Evolutionary conservation across 1,284 basidiomycete genomes (phyloP), one percentile per base, ranked within the genome.

Genomic region (Cryptococcus neoformans): DNA sequence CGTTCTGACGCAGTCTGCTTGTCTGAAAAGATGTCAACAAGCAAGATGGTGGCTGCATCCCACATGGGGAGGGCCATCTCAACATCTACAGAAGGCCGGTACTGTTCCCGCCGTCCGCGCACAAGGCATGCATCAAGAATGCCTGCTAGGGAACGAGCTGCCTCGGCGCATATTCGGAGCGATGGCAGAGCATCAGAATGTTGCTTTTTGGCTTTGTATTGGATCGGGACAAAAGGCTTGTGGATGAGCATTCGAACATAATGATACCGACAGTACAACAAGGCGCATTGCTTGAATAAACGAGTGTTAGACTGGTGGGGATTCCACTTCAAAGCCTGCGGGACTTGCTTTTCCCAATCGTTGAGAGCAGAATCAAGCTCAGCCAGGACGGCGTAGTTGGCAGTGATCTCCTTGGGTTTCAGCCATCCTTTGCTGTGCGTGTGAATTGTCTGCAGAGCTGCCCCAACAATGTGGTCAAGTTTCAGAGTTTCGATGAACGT

Each of bases 111-210:
- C 40, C 70, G 59, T 5, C 71, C 67, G 16, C 76, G 63, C n/a
- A 65, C 62, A n/a, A 74, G 59, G 6, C 72, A 63, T 1, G 70
- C 67, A 62, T 90, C 85, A 21, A 86, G 78, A 37, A 92, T 82
- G 67, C 88, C 88, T 42, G 83, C 84, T 58, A 86, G 88, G 2
- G 86, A 86, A n/a, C 89, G 80, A 0, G 90, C 88, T 1, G 90
- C 90, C 60, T 89, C 91, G 14, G 86, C 87, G 72, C 90, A 92
- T 50, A 92, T 91, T 0, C 87, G 12, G 21, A 91, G 80, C 0
- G 88, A 89, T 0, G 90, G 87, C 51, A 79, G 72, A 11, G 70
- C 73, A 48, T 70, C 57, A 1, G 66, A 62, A 41, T 73, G 64
- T 9, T 68, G 64, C 34, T 67, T 66, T 38, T 62, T 53, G 11